A percentile compares a stretch with the other conserved stretches of the same genome.
Evolutionary conservation across 2,329 filamentous ascomycete genomes (phyloP).

Genomic region (Aspergillus aculeatinus): DNA sequence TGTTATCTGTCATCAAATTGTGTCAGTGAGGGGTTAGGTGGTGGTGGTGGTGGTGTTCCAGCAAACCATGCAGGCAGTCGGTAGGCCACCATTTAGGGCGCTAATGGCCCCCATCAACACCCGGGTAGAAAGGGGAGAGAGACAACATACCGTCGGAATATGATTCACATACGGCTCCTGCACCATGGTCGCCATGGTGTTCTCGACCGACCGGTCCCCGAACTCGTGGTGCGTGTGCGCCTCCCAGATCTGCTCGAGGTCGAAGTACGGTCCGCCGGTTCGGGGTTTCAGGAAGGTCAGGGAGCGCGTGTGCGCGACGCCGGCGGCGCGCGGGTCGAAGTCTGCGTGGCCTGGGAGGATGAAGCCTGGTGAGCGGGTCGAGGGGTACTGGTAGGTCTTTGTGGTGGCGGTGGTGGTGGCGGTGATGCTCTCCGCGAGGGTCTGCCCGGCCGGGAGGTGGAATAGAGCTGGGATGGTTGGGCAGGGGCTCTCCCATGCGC

Average conservation of each 20-base stretch:
- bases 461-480: constrained; percentile 12
- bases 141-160: constrained; percentile 60
- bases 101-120: not conserved
- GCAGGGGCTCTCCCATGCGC: constrained; percentile 14
- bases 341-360: constrained; percentile 51
- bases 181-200: constrained; percentile 81
- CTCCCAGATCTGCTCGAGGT: constrained; percentile 76
- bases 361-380: constrained; percentile 47
- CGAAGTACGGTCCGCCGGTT: constrained; percentile 65
- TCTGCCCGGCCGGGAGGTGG: constrained; percentile 15
- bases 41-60: no score
- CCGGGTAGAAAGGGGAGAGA: no score
- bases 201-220: constrained; percentile 63
- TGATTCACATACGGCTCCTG: constrained; percentile 78
- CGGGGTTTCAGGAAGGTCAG: constrained; percentile 64
- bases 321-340: constrained; percentile 56
- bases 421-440: not conserved
- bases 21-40: not conserved
- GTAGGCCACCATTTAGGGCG: no score
- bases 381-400: not conserved
- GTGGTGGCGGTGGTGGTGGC: not conserved
- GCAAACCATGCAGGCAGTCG: no score
- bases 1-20: constrained; percentile 35
- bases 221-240: constrained; percentile 75
- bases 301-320: constrained; percentile 65